phyloP scores from a whole-genome alignment of 2,329 filamentous ascomycete species.

The Lasiodiplodia citricola region DNA sequence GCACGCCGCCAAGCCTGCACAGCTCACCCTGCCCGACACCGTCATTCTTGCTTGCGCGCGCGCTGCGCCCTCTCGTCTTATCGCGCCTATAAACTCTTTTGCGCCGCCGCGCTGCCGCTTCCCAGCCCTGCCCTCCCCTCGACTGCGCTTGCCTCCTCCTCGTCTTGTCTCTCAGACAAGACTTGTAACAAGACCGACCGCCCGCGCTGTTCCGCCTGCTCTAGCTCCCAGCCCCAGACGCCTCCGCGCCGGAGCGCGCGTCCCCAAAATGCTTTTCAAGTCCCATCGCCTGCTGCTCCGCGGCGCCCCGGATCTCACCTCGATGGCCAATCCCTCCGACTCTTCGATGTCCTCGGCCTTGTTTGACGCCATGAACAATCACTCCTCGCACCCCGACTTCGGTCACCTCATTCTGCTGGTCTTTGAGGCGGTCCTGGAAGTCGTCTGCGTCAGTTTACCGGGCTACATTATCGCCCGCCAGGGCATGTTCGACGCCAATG shows the following conservation, averaged over 20 bases:
- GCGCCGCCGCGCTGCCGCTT: not conserved
- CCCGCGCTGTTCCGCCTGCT: not conserved
- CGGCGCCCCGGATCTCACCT: slow-evolving; percentile 35
- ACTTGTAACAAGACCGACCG: not conserved
- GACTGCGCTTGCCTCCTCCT: slow-evolving; percentile 3
- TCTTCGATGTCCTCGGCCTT: slow-evolving; percentile 36
- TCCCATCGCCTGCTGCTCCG: slow-evolving; percentile 13
- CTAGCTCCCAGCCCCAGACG: slow-evolving; percentile 50
- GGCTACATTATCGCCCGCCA: slow-evolving; percentile 90
- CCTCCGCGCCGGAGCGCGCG: slow-evolving; percentile 47
- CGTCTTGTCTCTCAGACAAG: not conserved
- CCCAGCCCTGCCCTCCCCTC: not conserved
- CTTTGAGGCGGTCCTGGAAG: slow-evolving; percentile 92
- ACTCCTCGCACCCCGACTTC: slow-evolving; percentile 65
- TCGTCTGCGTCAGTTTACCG: slow-evolving; percentile 91
- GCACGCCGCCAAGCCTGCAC: slow-evolving; percentile 17
- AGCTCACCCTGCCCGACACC: slow-evolving; percentile 2
- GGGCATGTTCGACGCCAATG: slow-evolving; percentile 93
- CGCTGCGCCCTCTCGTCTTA: slow-evolving; percentile 2
- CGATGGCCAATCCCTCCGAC: slow-evolving; percentile 37
- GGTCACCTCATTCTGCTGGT: slow-evolving; percentile 78
- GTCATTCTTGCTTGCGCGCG: slow-evolving; percentile 6
- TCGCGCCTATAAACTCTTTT: slow-evolving; percentile 16
- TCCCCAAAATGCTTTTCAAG: slow-evolving; percentile 27
- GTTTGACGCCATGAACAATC: slow-evolving; percentile 42